Evolutionary conservation across 768 basidiomycete species (phyloP).

Genomic region (Obba rivulosa): DNA sequence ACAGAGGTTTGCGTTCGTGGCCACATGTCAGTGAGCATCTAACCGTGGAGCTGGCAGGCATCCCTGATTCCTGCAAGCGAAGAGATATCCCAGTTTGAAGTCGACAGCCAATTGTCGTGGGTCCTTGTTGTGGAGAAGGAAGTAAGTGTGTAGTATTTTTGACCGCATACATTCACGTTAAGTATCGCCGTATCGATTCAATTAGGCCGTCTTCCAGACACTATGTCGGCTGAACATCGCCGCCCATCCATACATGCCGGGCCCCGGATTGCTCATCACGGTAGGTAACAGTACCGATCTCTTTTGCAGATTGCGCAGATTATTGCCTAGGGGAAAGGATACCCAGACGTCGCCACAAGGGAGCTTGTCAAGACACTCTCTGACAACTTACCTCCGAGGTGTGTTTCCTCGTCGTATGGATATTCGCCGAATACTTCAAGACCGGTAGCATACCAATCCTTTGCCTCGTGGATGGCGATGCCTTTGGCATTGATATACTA

Average conservation of each 20-base stretch:
- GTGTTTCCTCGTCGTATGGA: conserved; percentile 13
- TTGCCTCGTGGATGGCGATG: conserved; percentile 84
- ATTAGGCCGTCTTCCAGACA: conserved; percentile 93
- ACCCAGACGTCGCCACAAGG: conserved; percentile 90
- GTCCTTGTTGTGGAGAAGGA: conserved; percentile 94
- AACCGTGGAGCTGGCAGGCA: conserved; percentile 38
- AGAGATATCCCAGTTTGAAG: conserved; percentile 57
- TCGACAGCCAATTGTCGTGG: conserved; percentile 59
- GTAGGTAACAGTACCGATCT: conserved; percentile 32
- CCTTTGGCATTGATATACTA: conserved; percentile 89
- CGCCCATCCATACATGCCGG: conserved; percentile 42
- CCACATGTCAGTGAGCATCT: background rate
- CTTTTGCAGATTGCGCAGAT: background rate
- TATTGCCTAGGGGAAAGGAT: conserved; percentile 80
- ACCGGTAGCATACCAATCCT: conserved; percentile 66
- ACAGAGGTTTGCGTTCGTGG: conserved; percentile 43
- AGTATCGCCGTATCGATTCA: background rate
- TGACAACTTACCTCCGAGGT: conserved; percentile 59
- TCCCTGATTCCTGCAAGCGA: conserved; percentile 74
- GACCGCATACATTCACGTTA: no score
- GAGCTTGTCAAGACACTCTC: conserved; percentile 75
- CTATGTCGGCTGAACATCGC: conserved; percentile 58
- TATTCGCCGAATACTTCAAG: background rate
- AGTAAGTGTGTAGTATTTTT: conserved; percentile 32
- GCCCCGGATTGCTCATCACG: conserved; percentile 73